Base-by-base conservation (phyloP, 2,329 filamentous ascomycete species). In the Scolecobasidium constrictum region DNA sequence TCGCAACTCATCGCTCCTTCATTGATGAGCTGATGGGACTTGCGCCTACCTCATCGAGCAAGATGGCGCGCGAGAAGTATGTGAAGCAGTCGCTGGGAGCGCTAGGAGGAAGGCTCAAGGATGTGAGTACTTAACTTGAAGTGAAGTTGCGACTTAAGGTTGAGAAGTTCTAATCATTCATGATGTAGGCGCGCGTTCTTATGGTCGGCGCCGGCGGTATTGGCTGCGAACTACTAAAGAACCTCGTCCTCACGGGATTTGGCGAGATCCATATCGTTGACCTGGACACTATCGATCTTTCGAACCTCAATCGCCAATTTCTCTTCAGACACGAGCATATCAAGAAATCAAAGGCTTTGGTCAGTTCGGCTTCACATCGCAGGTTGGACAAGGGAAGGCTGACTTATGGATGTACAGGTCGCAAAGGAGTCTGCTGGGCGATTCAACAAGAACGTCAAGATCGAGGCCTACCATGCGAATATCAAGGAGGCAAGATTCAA, bases 151-250 rank as follows among this genome's bases (percentile, higher is more conserved):
- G 20, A 17, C 21, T 2, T n/a, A 12, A 2, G 6, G 13, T 18
- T 20, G 31, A 44, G 18, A 18, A 17, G 23, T 45, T 22, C 16
- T 22, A 22, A 42, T 26, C 42, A 17, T 21, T 12, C 15, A 28
- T 11, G 6, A 9, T 49, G 47, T 64, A 94, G 87, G 77, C 86
- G 48, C 83, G 81, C 49, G 82, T 95, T 42, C 73, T 98, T 46
- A 86, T 98, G 71, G 90, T 98, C 45, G 92, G 92, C 55, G 92
- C 92, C 44, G 92, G 92, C 48, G 92, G 92, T 48, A 98, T 98
- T 58, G 92, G 92, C 53, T 98, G 92, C 66, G 92, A 98, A 66
- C 74, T 98, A 5, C 77, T 98, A 50, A 98, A 98, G 71, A 94
- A 96, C 62, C 78, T 98, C 45, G 86, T 90, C 35, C 79, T 94